These are phyloP conservation scores for Forsythia suspensa DNA, from an alignment of 257 asterid genomes.

Conservation along the genomic window DNA sequence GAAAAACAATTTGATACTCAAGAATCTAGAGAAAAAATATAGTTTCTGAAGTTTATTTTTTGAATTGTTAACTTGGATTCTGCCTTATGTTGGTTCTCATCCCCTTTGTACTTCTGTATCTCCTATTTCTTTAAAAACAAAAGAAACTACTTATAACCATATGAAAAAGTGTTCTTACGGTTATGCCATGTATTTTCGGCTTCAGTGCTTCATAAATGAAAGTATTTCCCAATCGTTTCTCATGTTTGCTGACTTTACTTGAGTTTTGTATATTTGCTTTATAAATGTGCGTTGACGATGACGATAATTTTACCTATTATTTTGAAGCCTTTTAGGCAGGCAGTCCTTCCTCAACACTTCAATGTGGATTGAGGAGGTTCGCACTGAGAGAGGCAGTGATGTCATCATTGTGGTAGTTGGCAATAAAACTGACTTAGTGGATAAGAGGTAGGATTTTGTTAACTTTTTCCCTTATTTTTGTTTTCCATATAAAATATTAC, in stretches of 20 bases:
- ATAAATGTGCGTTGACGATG: conserved; percentile 17
- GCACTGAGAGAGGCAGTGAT: conserved; percentile 93
- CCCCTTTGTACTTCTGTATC: no score
- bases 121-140: background rate
- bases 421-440: conserved; percentile 91
- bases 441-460: conserved; percentile 56
- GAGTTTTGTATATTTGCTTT: conserved; percentile 3
- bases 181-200: background rate
- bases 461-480: conserved; percentile 7
- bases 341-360: conserved; percentile 85
- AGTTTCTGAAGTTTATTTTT: background rate
- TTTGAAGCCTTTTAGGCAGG: conserved; percentile 51
- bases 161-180: conserved; percentile 10
- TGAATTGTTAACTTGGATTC: no score
- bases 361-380: conserved; percentile 94
- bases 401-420: conserved; percentile 90
- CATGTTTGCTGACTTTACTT: background rate
- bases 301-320: conserved; percentile 3
- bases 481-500: background rate
- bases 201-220: conserved; percentile 56
- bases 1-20: background rate
- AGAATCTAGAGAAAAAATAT: background rate
- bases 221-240: conserved; percentile 14
- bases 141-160: background rate
- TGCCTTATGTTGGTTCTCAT: no score